phyloP scores from a whole-genome alignment of 495 filamentous ascomycete genomes.

The Sordaria brevicollis region DNA sequence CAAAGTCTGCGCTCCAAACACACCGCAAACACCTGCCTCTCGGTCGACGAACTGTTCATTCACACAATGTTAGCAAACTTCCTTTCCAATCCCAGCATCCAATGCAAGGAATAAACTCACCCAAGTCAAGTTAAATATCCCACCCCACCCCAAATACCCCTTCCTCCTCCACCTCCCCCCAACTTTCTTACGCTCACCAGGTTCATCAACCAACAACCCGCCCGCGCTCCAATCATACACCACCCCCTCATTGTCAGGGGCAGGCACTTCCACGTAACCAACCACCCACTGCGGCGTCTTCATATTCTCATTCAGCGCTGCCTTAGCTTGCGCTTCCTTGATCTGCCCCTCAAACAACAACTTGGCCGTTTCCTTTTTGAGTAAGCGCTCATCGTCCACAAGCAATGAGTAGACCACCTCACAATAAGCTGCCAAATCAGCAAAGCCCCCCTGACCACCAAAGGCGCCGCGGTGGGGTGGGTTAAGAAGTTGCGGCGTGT shows the following conservation, averaged over 20 bases:
- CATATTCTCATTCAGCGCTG: conserved; percentile 10
- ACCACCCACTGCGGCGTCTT: conserved; percentile 15
- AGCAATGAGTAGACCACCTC: conserved; percentile 19
- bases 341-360: conserved; percentile 23
- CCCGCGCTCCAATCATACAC: conserved; percentile 22
- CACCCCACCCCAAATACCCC: conserved; percentile 28
- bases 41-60: conserved; percentile 25
- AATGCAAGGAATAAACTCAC: conserved; percentile 8
- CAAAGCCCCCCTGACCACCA: conserved; percentile 24
- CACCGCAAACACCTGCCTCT: conserved; percentile 18
- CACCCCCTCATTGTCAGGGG: conserved; percentile 3
- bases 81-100: background rate
- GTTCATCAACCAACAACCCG: conserved; percentile 19
- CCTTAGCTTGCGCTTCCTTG: conserved; percentile 3
- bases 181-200: conserved; percentile 7
- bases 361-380: conserved; percentile 13
- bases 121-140: conserved; percentile 22
- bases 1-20: conserved; percentile 22
- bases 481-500: background rate
- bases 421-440: conserved; percentile 16
- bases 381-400: conserved; percentile 20
- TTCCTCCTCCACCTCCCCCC: conserved; percentile 8
- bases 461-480: background rate
- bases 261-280: conserved; percentile 6
- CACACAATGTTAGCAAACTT: conserved; percentile 1